phyloP scores from a whole-genome alignment of 2,329 filamentous ascomycete species.

The Aspergillus alliaceus region DNA sequence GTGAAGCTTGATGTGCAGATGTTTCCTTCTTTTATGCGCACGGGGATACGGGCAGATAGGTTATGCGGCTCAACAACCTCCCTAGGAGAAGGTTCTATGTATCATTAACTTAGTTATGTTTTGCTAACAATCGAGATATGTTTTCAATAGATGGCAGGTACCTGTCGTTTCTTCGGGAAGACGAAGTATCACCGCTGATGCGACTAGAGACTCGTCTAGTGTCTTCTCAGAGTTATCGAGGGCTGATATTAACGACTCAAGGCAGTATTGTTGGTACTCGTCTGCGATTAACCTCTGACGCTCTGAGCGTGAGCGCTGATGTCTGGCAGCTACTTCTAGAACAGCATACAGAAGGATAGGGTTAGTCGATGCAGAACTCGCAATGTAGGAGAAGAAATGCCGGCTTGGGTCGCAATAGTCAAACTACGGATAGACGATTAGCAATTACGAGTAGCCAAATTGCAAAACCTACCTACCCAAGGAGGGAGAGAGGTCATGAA shows the following conservation, averaged over 20 bases:
- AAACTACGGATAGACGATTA: not conserved
- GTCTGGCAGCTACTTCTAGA: conserved; percentile 1
- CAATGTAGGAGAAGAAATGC: not conserved
- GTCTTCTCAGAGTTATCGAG: not conserved
- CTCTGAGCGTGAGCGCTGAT: not conserved
- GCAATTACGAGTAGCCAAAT: not conserved
- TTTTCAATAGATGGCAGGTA: not conserved
- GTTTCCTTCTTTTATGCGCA: not conserved
- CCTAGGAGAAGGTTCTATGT: not conserved
- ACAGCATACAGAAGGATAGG: conserved; percentile 3
- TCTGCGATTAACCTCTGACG: not conserved
- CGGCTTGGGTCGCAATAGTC: conserved; percentile 1
- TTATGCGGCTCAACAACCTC: not conserved
- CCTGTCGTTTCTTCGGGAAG: conserved; percentile 5
- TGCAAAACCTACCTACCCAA: not conserved
- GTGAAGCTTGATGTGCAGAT: not conserved
- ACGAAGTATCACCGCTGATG: conserved; percentile 3
- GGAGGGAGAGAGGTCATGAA: not conserved
- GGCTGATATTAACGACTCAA: not conserved
- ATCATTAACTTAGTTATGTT: not conserved
- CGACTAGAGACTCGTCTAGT: conserved; percentile 1
- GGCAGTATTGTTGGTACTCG: conserved; percentile 1
- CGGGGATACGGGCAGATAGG: not conserved
- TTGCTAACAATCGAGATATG: not conserved
- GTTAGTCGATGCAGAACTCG: not conserved